Base-by-base conservation (phyloP, 179 eudicot species). In the Dionaea muscipula region DNA sequence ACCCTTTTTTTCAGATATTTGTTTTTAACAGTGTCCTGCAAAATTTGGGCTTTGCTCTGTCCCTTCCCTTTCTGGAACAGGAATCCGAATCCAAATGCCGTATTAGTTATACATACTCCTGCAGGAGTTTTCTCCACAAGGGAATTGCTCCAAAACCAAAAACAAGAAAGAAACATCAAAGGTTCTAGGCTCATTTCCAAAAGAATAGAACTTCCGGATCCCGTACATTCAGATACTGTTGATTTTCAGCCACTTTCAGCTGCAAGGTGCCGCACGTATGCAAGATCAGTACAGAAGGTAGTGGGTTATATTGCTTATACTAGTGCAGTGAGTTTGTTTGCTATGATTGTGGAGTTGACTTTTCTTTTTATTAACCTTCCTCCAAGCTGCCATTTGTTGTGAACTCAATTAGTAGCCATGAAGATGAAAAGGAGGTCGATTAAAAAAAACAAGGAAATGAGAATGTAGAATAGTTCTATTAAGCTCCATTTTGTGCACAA, bases 241-340 rank as follows among this genome's bases (percentile, higher is more conserved):
- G 72, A 57, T 33, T 7, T 55, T 57, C 91, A 82, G 28, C 85
- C 79, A 41, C 25, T 68, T 17, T 76, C 91, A 55, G 75, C 88
- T 72, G 95, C 98, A 47, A 75, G 94, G 72, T 82, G 94, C 66
- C 88, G 81, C 43, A 52, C 71, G 28, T 84, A 76, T 49, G 60
- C 60, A 49, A 65, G 79, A 60, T 73, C 73, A 39, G 74, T 56
- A 16, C 47, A 47, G 58, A 81, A 83, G 97, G 94, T 88, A 60
- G 26, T 26, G 4, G 17, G 9, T 39, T 39, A 16, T 39, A 31
- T 31, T 4, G 35, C 35, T 31, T 0, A 39, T 3, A 39, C 17
- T 0, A 39, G 17, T 12, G 43, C 43, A 9, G 43, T 15, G 36
- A 31, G 4, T 31, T 31, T 31, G 10, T 31, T 31, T n/a, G n/a